A percentile compares a stretch with the other conserved stretches of the same genome.
phyloP scores from a whole-genome alignment of 2,329 filamentous ascomycete species.

The Venturia oleaginea region DNA sequence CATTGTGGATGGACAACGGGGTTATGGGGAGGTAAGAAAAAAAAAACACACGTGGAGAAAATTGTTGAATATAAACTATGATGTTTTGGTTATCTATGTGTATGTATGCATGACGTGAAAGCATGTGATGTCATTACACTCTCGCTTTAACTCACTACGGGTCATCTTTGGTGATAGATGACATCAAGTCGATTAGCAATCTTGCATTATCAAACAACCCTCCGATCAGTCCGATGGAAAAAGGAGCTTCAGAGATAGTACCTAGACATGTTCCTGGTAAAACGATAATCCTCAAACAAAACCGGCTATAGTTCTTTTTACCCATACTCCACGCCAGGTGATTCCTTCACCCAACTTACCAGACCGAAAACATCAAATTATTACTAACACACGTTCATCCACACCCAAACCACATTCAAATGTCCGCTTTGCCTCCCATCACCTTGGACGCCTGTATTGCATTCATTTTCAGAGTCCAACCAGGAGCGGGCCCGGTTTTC shows the following conservation, averaged over 20 bases:
- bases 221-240: background rate
- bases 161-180: background rate
- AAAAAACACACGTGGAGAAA: background rate
- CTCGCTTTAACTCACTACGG: background rate
- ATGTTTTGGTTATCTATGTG: background rate
- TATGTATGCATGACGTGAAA: background rate
- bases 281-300: background rate
- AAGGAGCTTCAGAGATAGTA: background rate
- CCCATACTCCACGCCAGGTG: background rate
- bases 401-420: conserved; percentile 17
- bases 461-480: conserved; percentile 95
- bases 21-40: background rate
- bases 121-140: background rate
- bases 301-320: background rate
- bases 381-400: background rate
- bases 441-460: conserved; percentile 90
- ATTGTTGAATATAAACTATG: background rate
- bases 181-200: background rate
- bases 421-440: conserved; percentile 38
- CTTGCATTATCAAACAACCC: background rate
- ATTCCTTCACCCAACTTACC: background rate
- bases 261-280: background rate
- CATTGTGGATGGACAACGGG: background rate
- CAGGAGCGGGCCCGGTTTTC: conserved; percentile 79
- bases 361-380: background rate